These are phyloP conservation scores for Monosporascus sp. DNA, from an alignment of 2,329 filamentous ascomycete genomes.

Conservation along the genomic window DNA sequence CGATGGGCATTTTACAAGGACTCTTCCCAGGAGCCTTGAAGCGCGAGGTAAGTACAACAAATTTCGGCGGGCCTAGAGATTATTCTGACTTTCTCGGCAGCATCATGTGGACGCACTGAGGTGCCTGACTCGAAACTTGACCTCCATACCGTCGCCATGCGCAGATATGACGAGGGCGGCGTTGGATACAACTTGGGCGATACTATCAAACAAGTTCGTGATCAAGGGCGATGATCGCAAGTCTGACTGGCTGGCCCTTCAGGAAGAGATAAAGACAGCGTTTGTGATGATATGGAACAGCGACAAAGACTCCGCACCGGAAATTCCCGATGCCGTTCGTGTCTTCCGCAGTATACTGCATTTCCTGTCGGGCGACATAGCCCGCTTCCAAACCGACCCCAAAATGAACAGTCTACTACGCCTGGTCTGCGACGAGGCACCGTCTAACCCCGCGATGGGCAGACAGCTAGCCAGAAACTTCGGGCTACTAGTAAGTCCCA, in stretches of 20 bases:
- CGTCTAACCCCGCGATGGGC: conserved; percentile 13
- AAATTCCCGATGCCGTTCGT: conserved; percentile 5
- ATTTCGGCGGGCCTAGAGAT: background rate
- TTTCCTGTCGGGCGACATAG: conserved; percentile 25
- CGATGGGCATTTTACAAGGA: conserved; percentile 24
- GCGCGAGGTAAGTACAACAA: conserved; percentile 13
- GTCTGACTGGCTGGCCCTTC: conserved; percentile 7
- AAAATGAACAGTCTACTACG: conserved; percentile 16
- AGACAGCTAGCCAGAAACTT: conserved; percentile 20
- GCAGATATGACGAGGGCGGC: conserved; percentile 17
- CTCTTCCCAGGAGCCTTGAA: conserved; percentile 19
- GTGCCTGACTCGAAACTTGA: conserved; percentile 11
- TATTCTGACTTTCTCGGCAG: conserved; percentile 8
- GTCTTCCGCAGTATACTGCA: conserved; percentile 22
- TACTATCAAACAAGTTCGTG: conserved; percentile 22
- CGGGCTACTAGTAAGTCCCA: conserved; percentile 20
- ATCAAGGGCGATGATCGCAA: conserved; percentile 4
- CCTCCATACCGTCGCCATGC: conserved; percentile 4
- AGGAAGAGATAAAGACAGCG: conserved; percentile 7
- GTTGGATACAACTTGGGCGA: conserved; percentile 19
- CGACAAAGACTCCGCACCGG: background rate
- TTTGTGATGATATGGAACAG: conserved; percentile 3
- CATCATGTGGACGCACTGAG: conserved; percentile 11
- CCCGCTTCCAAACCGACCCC: conserved; percentile 14
- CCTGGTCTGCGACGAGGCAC: conserved; percentile 10